Evolutionary conservation across 2,329 filamentous ascomycete species (phyloP).

Genomic region (Ophiosphaerella korrae): DNA sequence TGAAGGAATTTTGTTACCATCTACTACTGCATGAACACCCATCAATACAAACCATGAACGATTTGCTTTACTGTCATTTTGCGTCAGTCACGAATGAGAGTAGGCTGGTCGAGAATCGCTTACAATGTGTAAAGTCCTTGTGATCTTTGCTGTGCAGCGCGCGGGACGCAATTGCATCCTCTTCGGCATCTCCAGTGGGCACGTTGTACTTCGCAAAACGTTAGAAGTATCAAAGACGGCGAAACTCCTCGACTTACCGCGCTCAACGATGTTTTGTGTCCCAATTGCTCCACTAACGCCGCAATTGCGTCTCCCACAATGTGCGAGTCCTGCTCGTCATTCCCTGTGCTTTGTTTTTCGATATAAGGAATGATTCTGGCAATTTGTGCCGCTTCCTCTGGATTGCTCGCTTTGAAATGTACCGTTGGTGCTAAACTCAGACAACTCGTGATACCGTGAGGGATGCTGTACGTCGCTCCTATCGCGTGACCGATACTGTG

Average conservation of each 20-base stretch:
- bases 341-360: conserved; percentile 48
- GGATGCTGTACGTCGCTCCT: conserved; percentile 61
- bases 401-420: conserved; percentile 56
- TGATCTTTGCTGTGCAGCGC: conserved; percentile 45
- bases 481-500: conserved; percentile 59
- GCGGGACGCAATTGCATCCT: conserved; percentile 42
- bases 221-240: conserved; percentile 13
- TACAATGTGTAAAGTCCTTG: conserved; percentile 43
- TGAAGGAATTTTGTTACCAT: not conserved
- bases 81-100: conserved; percentile 7
- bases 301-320: conserved; percentile 54
- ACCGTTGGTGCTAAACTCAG: conserved; percentile 60
- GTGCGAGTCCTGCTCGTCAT: conserved; percentile 51
- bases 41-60: conserved; percentile 37
- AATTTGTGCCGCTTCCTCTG: conserved; percentile 55
- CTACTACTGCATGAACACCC: not conserved
- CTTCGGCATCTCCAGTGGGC: conserved; percentile 42
- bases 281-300: conserved; percentile 53
- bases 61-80: conserved; percentile 36
- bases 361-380: conserved; percentile 54
- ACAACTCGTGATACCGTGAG: conserved; percentile 61
- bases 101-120: conserved; percentile 8
- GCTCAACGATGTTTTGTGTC: conserved; percentile 44
- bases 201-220: conserved; percentile 36
- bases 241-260: conserved; percentile 29